phyloP scores from a whole-genome alignment of 768 basidiomycete species.

The Suillus ampliporus region DNA sequence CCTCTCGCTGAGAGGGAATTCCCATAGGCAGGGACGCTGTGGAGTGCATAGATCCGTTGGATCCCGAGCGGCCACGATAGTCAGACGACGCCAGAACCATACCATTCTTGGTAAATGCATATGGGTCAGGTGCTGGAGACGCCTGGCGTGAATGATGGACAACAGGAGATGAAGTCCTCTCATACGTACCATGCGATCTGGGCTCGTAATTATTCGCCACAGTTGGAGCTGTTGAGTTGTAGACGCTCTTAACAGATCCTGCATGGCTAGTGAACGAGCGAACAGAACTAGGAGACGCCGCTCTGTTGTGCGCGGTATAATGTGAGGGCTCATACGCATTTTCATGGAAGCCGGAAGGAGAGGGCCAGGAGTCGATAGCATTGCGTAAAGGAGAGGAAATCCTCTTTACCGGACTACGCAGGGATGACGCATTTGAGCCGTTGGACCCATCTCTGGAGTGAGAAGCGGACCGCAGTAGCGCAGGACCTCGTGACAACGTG shows the following conservation, averaged over 20 bases:
- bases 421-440: slow-evolving; percentile 16
- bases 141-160: slow-evolving; percentile 24
- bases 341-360: neutral
- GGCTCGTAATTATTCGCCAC: slow-evolving; percentile 24
- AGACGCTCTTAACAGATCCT: slow-evolving; percentile 14
- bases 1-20: slow-evolving; percentile 28
- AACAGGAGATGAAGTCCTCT: slow-evolving; percentile 38
- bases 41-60: slow-evolving; percentile 51
- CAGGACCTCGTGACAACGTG: slow-evolving; percentile 1
- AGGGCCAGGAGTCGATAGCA: slow-evolving; percentile 12
- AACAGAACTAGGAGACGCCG: slow-evolving; percentile 30
- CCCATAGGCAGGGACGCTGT: slow-evolving; percentile 27
- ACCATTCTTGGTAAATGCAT: slow-evolving; percentile 38
- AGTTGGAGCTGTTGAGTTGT: slow-evolving; percentile 9
- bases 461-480: slow-evolving; percentile 12
- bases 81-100: slow-evolving; percentile 22
- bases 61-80: slow-evolving; percentile 47
- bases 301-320: slow-evolving; percentile 20
- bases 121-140: slow-evolving; percentile 40
- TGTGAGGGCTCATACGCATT: slow-evolving; percentile 13
- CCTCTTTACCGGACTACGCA: slow-evolving; percentile 18
- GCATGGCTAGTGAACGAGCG: slow-evolving; percentile 28
- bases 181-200: slow-evolving; percentile 22
- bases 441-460: slow-evolving; percentile 18
- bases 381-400: slow-evolving; percentile 22